phyloP scores from a whole-genome alignment of 495 filamentous ascomycete species.

The Hyaloscypha bicolor region DNA sequence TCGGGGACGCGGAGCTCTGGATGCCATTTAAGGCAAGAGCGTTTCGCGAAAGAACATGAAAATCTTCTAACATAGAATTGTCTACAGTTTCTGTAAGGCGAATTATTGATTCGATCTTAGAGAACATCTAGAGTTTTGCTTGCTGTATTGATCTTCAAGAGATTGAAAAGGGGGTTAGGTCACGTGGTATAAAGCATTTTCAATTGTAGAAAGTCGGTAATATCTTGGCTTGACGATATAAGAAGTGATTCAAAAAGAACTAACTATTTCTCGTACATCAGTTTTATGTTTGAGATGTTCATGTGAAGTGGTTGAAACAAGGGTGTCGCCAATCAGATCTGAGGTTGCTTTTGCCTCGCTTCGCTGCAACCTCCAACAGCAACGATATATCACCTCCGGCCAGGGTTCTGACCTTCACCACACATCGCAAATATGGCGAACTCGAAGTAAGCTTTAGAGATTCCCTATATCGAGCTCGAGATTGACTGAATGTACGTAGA shows the following conservation, averaged over 20 bases:
- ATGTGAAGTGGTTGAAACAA: not conserved
- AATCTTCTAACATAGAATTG: too few relatives aligned
- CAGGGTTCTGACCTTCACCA: not conserved
- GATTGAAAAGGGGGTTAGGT: not conserved
- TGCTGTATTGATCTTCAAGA: too few relatives aligned
- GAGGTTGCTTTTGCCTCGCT: not conserved
- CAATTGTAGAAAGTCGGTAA: too few relatives aligned
- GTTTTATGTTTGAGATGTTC: too few relatives aligned
- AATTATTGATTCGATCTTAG: too few relatives aligned
- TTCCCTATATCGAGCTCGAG: not conserved
- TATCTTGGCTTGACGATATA: too few relatives aligned
- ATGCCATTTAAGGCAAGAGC: not conserved
- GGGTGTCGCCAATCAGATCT: not conserved
- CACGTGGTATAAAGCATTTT: not conserved
- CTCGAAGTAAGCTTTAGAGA: constrained; percentile 53
- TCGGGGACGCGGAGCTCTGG: not conserved
- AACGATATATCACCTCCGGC: not conserved
- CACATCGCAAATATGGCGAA: constrained; percentile 54
- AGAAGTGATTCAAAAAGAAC: too few relatives aligned
- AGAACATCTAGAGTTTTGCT: too few relatives aligned
- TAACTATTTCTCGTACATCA: too few relatives aligned
- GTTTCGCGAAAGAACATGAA: not conserved
- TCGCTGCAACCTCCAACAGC: not conserved
- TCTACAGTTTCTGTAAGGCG: too few relatives aligned
- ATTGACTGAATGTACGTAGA: constrained; percentile 36